phyloP scores from a whole-genome alignment of 2,329 filamentous ascomycete genomes.

The Hypoxylon sp. region DNA sequence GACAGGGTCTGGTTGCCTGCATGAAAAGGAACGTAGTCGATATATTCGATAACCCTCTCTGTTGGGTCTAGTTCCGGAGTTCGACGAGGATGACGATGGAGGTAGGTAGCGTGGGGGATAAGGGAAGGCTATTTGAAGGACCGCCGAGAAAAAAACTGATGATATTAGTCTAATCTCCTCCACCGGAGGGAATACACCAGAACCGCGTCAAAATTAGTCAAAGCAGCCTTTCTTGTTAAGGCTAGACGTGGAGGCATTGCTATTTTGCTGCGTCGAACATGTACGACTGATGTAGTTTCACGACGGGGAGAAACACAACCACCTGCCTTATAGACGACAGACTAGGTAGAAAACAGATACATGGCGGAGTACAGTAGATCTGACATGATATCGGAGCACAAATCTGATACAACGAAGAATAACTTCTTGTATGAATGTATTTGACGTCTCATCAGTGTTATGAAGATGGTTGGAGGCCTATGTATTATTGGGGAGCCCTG shows the following conservation, averaged over 20 bases:
- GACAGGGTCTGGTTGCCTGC: no score
- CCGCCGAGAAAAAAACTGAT: conserved; percentile 7
- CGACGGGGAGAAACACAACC: conserved; percentile 1
- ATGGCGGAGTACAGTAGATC: conserved; percentile 7
- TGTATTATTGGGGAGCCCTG: conserved; percentile 1
- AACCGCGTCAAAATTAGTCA: background rate
- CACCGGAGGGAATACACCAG: conserved; percentile 5
- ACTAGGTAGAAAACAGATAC: conserved; percentile 3
- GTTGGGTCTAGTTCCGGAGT: no score
- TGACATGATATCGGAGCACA: conserved; percentile 10
- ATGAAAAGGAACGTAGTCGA: conserved; percentile 2
- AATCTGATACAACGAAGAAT: conserved; percentile 19
- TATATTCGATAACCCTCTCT: no score
- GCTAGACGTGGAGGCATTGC: no score
- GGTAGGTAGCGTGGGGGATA: conserved; percentile 1
- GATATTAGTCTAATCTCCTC: background rate
- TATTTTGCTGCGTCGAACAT: no score
- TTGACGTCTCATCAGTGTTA: conserved; percentile 26
- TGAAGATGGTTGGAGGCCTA: conserved; percentile 11
- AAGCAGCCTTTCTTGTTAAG: background rate
- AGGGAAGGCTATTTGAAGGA: background rate
- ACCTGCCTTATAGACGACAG: conserved; percentile 1
- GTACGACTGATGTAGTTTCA: conserved; percentile 1
- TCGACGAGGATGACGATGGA: conserved; percentile 1
- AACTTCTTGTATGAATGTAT: conserved; percentile 1